phyloP scores from a whole-genome alignment of 2,329 filamentous ascomycete species.

The Elsinoe batatas region DNA sequence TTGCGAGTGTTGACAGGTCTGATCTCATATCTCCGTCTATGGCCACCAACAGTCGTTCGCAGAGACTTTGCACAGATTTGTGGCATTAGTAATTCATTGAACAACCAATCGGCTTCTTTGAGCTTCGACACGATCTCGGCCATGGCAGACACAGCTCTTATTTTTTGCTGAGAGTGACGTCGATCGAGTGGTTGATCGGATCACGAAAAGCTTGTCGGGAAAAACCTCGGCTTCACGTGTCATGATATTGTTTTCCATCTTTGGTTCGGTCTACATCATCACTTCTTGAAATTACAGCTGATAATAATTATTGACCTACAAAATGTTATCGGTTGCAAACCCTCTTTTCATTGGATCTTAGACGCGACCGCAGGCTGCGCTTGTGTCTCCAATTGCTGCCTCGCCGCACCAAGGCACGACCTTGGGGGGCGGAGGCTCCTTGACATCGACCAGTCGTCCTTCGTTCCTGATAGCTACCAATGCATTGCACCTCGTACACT shows the following conservation, averaged over 20 bases:
- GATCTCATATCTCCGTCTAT: not conserved
- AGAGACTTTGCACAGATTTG: not conserved
- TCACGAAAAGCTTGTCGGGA: not conserved
- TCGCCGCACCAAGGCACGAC: not conserved
- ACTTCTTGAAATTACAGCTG: not conserved
- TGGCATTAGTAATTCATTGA: not conserved
- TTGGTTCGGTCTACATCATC: not conserved
- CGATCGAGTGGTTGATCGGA: not conserved
- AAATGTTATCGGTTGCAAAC: no score
- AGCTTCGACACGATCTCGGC: not conserved
- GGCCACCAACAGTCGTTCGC: not conserved
- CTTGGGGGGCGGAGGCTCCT: not conserved
- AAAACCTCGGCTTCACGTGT: not conserved
- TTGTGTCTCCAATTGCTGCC: not conserved
- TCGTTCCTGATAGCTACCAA: not conserved
- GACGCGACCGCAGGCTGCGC: not conserved
- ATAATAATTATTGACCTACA: not conserved
- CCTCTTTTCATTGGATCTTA: not conserved
- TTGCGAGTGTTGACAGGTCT: not conserved
- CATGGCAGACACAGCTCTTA: not conserved
- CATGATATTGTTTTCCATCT: not conserved
- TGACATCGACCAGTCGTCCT: not conserved
- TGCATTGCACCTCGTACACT: not conserved
- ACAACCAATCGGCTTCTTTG: not conserved
- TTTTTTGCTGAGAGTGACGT: not conserved